Conservation (phyloP, 164 flowering plant species). For the Piper betle region DNA sequence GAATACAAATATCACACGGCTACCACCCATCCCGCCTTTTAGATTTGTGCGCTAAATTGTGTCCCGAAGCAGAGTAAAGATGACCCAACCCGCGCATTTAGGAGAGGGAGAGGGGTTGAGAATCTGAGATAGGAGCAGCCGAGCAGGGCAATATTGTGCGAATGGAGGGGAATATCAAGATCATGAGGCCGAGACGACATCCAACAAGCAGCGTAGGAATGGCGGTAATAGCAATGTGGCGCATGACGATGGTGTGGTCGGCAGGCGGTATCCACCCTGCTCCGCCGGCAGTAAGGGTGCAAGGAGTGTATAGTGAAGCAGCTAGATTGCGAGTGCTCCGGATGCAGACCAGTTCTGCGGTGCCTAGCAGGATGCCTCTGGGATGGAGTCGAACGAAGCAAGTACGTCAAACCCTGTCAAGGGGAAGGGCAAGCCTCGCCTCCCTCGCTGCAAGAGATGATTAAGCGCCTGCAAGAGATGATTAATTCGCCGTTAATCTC, state of each 20-base stretch:
- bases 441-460: constrained; percentile 5
- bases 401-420: constrained; percentile 2
- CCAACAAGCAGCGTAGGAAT: too few species aligned
- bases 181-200: too few species aligned
- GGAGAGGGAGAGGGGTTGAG: too few species aligned
- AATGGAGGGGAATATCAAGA: too few species aligned
- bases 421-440: constrained; percentile 2
- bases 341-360: constrained; percentile 3
- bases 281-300: background rate
- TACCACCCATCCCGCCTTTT: too few species aligned
- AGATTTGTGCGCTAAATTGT: too few species aligned
- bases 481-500: background rate
- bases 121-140: too few species aligned
- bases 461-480: constrained; percentile 6
- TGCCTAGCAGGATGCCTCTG: constrained; percentile 10
- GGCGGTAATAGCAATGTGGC: background rate
- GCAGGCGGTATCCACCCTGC: background rate
- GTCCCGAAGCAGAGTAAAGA: too few species aligned
- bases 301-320: constrained; percentile 8
- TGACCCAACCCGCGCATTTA: too few species aligned
- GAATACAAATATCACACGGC: too few species aligned
- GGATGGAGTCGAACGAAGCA: background rate
- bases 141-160: too few species aligned
- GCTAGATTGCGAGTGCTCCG: constrained; percentile 1
- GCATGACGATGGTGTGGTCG: background rate